Conservation (phyloP, 2,329 filamentous ascomycete species). For the Thelonectria olida region DNA sequence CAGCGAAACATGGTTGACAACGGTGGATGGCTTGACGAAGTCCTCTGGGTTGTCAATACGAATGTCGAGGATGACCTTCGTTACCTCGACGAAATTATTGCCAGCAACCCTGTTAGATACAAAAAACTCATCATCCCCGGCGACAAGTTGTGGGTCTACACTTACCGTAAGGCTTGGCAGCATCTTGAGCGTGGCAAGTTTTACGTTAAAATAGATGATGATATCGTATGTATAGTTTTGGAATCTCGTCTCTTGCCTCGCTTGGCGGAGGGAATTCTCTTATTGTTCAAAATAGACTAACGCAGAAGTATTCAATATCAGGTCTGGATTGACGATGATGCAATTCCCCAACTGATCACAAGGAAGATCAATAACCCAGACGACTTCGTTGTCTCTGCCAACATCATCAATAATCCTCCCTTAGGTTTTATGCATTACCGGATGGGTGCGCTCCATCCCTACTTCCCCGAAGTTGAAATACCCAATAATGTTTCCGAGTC, state of each 20-base stretch:
- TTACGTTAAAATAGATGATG: conserved; percentile 35
- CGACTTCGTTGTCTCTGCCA: conserved; percentile 29
- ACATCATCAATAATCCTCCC: conserved; percentile 34
- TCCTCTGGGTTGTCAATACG: conserved; percentile 31
- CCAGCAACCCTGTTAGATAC: conserved; percentile 25
- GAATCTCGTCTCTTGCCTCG: not conserved
- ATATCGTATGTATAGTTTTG: conserved; percentile 17
- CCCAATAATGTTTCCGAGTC: conserved; percentile 9
- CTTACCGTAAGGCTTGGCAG: conserved; percentile 30
- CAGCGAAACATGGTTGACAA: conserved; percentile 29
- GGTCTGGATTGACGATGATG: conserved; percentile 32
- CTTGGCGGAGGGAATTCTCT: not conserved
- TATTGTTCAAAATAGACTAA: no score
- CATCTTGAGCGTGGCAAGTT: conserved; percentile 31
- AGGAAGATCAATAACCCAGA: conserved; percentile 24
- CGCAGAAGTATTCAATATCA: no score
- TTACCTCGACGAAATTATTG: conserved; percentile 29
- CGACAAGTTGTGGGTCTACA: conserved; percentile 14
- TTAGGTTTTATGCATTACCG: conserved; percentile 31
- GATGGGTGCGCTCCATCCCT: conserved; percentile 31
- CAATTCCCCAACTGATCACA: conserved; percentile 25
- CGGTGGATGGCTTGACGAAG: conserved; percentile 31
- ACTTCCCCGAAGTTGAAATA: conserved; percentile 22
- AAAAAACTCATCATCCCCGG: conserved; percentile 26
- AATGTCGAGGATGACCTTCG: conserved; percentile 7